Percentiles rank a stretch among this genome's conserved stretches.
Evolutionary conservation across 257 asterid genomes (phyloP).

Genomic region (Scutellaria barbata): DNA sequence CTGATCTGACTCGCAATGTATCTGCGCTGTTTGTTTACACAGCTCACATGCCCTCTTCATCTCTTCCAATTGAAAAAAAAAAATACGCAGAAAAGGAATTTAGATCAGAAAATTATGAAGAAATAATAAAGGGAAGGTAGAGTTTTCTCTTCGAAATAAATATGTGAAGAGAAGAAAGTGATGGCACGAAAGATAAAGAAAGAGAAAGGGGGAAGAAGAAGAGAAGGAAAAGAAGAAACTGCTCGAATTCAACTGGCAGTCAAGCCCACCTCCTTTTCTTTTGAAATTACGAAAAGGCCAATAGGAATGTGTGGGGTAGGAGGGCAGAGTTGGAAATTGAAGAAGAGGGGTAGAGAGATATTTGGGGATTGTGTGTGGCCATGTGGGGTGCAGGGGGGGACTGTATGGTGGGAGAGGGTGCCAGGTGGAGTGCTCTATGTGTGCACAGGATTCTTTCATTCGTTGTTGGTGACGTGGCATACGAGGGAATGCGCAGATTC

Average conservation of each 20-base stretch:
- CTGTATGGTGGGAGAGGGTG: conserved; percentile 43
- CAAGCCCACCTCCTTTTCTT: conserved; percentile 21
- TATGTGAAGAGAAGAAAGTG: too few species aligned
- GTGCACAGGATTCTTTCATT: conserved; percentile 2
- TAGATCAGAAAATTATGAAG: too few species aligned
- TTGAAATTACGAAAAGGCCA: conserved; percentile 21
- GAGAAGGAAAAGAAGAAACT: conserved; percentile 3
- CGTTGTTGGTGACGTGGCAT: too few species aligned
- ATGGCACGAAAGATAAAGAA: not conserved
- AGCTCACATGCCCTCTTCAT: conserved; percentile 50
- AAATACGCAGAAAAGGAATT: not conserved
- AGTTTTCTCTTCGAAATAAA: too few species aligned
- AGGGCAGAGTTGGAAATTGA: conserved; percentile 35
- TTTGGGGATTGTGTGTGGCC: conserved; percentile 37
- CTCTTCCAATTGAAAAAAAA: not conserved
- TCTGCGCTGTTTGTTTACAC: conserved; percentile 42
- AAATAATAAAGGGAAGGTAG: not conserved
- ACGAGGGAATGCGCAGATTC: too few species aligned
- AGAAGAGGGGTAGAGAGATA: conserved; percentile 28
- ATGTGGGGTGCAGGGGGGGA: conserved; percentile 11
- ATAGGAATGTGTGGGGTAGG: not conserved
- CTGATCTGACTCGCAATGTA: conserved; percentile 54
- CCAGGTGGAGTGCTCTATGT: conserved; percentile 48
- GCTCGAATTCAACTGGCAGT: conserved; percentile 28
- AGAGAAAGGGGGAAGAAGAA: not conserved